A percentile compares a stretch with the other conserved stretches of the same genome.
phyloP scores from a whole-genome alignment of 2,329 filamentous ascomycete species.

The Emergomyces orientalis region DNA sequence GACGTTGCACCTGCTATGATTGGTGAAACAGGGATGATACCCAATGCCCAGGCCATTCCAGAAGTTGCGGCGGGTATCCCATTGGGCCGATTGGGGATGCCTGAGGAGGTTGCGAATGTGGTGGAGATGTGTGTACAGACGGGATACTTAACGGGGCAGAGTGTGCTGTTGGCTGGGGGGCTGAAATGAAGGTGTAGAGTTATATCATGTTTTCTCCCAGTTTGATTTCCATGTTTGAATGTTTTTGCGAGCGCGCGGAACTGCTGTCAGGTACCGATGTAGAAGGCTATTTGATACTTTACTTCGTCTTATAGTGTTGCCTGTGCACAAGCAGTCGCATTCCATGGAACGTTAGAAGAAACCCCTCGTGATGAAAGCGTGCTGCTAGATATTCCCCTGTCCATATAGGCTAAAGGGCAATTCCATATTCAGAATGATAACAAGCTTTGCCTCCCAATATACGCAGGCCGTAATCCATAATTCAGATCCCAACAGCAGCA shows the following conservation, averaged over 20 bases:
- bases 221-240: background rate
- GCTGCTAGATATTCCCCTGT: background rate
- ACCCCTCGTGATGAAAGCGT: background rate
- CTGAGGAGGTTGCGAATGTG: conserved; percentile 52
- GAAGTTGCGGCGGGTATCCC: conserved; percentile 53
- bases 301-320: background rate
- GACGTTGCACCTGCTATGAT: conserved; percentile 63
- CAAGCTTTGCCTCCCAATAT: background rate
- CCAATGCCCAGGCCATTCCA: conserved; percentile 47
- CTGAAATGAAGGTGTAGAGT: conserved; percentile 35
- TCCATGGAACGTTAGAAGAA: background rate
- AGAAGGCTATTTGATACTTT: background rate
- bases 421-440: background rate
- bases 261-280: background rate
- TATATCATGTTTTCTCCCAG: background rate
- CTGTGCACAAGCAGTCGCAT: background rate
- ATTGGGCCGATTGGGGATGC: conserved; percentile 48
- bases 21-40: conserved; percentile 55
- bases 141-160: conserved; percentile 53
- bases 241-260: background rate
- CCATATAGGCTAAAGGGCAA: background rate
- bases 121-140: conserved; percentile 53
- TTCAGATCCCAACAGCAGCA: background rate
- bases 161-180: conserved; percentile 45
- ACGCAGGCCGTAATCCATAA: background rate